Percentiles rank a stretch among this genome's conserved stretches.
phyloP scores from a whole-genome alignment of 1,139 yeast species.

The Suhomyces coccinellae region DNA sequence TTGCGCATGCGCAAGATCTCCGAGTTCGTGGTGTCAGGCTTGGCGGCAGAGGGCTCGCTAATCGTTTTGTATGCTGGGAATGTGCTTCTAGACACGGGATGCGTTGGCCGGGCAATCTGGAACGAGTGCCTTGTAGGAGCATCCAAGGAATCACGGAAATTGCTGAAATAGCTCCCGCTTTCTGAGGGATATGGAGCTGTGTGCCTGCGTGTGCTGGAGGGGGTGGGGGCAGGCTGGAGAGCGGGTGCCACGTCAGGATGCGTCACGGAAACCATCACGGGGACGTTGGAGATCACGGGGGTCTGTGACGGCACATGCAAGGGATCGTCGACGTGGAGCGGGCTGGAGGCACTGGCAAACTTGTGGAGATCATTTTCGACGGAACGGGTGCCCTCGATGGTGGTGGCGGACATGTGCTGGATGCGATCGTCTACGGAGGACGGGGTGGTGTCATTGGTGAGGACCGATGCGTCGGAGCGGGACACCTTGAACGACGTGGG shows the following conservation, averaged over 20 bases:
- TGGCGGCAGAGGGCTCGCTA: constrained; percentile 8
- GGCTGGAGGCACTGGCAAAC: background rate
- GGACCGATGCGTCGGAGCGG: constrained; percentile 24
- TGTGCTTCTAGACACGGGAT: constrained; percentile 20
- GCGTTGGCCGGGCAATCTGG: constrained; percentile 12
- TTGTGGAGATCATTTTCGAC: background rate
- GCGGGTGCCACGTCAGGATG: background rate
- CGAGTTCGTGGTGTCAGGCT: constrained; percentile 21
- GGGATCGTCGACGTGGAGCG: constrained; percentile 9
- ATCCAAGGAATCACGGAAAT: constrained; percentile 1
- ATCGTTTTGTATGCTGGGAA: constrained; percentile 20
- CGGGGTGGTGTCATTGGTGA: constrained; percentile 38
- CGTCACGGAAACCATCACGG: background rate
- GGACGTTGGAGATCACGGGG: background rate
- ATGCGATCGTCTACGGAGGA: constrained; percentile 23
- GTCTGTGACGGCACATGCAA: constrained; percentile 5
- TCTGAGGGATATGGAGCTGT: constrained; percentile 22
- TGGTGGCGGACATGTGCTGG: constrained; percentile 5
- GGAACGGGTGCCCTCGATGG: constrained; percentile 1
- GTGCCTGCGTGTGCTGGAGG: constrained; percentile 21
- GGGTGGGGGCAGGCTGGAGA: background rate
- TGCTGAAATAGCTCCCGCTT: constrained; percentile 4
- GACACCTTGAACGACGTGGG: constrained; percentile 35
- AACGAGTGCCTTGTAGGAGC: constrained; percentile 13
- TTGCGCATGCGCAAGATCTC: constrained; percentile 48